Percentiles rank a stretch among this genome's conserved stretches.
phyloP scores from a whole-genome alignment of 768 basidiomycete species.

The Kwoniella sp. region DNA sequence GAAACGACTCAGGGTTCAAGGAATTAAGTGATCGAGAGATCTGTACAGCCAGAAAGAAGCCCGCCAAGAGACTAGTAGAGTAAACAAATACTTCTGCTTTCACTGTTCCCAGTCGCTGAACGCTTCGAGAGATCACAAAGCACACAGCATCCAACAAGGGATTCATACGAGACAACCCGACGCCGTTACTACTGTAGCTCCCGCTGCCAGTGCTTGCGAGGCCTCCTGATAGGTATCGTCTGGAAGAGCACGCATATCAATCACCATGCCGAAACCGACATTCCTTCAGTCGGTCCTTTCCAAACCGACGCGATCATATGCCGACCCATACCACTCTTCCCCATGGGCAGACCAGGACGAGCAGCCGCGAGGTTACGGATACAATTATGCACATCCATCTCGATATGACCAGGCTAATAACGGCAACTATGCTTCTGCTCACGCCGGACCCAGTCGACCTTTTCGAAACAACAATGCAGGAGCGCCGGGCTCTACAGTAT shows the following conservation, averaged over 20 bases:
- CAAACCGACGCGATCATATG: constrained; percentile 50
- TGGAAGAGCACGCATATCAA: not conserved
- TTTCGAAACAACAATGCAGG: not conserved
- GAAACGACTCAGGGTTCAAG: too few species aligned
- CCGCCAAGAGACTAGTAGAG: too few species aligned
- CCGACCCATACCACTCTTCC: constrained; percentile 39
- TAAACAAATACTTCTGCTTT: too few species aligned
- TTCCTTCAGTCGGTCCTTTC: constrained; percentile 45
- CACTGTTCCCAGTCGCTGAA: too few species aligned
- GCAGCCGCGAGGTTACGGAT: not conserved
- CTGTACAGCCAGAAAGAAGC: too few species aligned
- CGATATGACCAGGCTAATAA: constrained; percentile 18
- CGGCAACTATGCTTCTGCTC: not conserved
- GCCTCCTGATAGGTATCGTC: too few species aligned
- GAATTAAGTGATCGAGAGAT: too few species aligned
- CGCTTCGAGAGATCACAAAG: too few species aligned
- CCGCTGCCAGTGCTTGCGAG: too few species aligned
- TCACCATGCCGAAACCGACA: constrained; percentile 49
- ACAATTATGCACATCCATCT: constrained; percentile 13
- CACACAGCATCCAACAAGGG: too few species aligned
- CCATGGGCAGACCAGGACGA: constrained; percentile 40
- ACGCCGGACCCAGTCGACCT: constrained; percentile 30
- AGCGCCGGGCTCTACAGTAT: constrained; percentile 16
- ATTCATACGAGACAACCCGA: too few species aligned
- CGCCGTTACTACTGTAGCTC: too few species aligned